A percentile compares a stretch with the other conserved stretches of the same genome.
These are phyloP conservation scores for Coniferiporia weirii DNA, from an alignment of 1,284 basidiomycete species.

Conservation along the genomic window DNA sequence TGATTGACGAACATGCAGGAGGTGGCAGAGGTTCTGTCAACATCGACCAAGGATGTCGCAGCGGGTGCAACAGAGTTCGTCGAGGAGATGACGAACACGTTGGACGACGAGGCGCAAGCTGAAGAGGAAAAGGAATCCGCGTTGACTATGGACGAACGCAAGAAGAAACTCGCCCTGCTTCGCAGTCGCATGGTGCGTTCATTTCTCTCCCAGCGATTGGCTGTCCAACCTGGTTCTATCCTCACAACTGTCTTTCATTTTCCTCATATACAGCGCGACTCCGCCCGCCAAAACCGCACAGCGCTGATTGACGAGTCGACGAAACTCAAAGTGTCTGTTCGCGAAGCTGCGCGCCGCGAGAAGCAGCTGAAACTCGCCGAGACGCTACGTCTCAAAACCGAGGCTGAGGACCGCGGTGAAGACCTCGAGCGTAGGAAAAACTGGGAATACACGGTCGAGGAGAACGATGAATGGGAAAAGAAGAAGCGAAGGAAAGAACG, in stretches of 20 bases:
- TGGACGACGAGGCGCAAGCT: background rate
- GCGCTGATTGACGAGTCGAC: conserved; percentile 48
- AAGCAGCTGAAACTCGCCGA: conserved; percentile 51
- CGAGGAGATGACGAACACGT: conserved; percentile 9
- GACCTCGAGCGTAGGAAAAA: conserved; percentile 39
- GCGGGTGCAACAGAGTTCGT: conserved; percentile 12
- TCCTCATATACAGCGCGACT: conserved; percentile 36
- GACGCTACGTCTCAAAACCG: conserved; percentile 48
- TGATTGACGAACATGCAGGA: background rate
- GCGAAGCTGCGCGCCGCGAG: conserved; percentile 42
- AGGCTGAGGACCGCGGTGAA: conserved; percentile 46
- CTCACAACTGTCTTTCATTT: conserved; percentile 1
- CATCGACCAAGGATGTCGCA: background rate
- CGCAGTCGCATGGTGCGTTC: conserved; percentile 42
- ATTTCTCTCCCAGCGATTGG: background rate
- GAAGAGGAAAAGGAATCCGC: background rate
- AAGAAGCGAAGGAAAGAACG: conserved; percentile 44
- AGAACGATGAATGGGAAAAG: conserved; percentile 58
- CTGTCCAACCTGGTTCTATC: background rate
- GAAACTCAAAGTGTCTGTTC: conserved; percentile 36
- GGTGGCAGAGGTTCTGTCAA: background rate
- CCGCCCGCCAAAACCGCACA: conserved; percentile 44
- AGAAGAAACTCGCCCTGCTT: conserved; percentile 41
- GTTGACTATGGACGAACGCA: conserved; percentile 35
- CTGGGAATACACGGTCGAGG: conserved; percentile 58